Percentiles rank a stretch among this genome's conserved stretches.
Conservation (phyloP, 1,284 basidiomycete species). For the Cronartium quercuum region DNA sequence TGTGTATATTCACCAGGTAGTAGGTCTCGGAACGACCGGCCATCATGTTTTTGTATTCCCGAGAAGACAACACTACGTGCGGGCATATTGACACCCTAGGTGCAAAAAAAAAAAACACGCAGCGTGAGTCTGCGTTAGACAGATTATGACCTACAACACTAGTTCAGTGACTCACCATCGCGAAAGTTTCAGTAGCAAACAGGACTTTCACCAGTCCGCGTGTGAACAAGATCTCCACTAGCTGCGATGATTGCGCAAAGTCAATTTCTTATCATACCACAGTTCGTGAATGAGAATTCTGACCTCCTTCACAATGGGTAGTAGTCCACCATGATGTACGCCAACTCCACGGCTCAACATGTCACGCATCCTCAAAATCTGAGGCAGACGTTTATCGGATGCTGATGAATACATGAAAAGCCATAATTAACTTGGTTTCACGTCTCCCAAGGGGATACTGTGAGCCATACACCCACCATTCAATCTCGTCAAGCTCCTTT, state of each 20-base stretch:
- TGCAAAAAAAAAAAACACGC: slow-evolving; percentile 27
- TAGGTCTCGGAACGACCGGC: slow-evolving; percentile 74
- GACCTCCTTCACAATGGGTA: slow-evolving; percentile 96
- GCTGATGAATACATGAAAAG: slow-evolving; percentile 53
- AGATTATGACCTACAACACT: not conserved
- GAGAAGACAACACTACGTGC: slow-evolving; percentile 96
- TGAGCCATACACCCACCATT: slow-evolving; percentile 62
- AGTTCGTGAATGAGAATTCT: slow-evolving; percentile 40
- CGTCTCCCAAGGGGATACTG: not conserved
- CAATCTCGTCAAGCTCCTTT: slow-evolving; percentile 80
- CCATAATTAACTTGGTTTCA: not conserved
- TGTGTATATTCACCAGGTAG: slow-evolving; percentile 62
- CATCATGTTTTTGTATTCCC: slow-evolving; percentile 91
- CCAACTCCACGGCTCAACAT: slow-evolving; percentile 87
- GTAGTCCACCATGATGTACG: slow-evolving; percentile 91
- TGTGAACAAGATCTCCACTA: slow-evolving; percentile 93
- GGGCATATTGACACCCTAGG: slow-evolving; percentile 97
- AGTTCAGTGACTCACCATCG: slow-evolving; percentile 65
- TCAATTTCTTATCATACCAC: not conserved
- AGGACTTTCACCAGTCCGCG: slow-evolving; percentile 92
- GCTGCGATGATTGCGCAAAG: slow-evolving; percentile 52
- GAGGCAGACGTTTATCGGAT: slow-evolving; percentile 86
- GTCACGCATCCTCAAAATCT: slow-evolving; percentile 86
- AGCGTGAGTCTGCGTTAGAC: not conserved
- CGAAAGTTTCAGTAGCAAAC: slow-evolving; percentile 98